Conservation (phyloP, 305 asterid species). For the Solanum hybrid region DNA sequence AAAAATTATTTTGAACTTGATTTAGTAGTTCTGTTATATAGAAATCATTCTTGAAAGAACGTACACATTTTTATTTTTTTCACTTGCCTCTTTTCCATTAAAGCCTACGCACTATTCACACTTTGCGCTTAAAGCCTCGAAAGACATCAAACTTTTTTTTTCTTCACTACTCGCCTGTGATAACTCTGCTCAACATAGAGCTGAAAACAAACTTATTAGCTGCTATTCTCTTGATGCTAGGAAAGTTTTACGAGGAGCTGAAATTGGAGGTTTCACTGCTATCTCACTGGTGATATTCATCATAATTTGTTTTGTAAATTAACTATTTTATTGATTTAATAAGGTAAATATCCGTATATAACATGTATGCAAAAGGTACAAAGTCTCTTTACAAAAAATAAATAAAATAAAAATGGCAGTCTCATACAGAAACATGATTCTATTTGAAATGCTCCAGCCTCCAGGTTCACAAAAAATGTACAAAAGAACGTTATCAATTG, state of each 20-base stretch:
- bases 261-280: not conserved
- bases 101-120: not conserved
- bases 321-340: not conserved
- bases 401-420: not conserved
- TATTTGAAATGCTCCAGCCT: not conserved
- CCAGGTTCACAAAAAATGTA: not conserved
- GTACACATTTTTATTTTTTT: not conserved
- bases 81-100: not conserved
- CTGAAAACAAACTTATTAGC: not conserved
- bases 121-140: not conserved
- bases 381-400: not conserved
- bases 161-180: not conserved
- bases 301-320: not conserved
- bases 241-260: not conserved
- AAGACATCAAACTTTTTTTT: not conserved
- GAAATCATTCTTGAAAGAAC: not conserved
- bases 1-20: not conserved
- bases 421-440: not conserved
- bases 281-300: not conserved
- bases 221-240: not conserved
- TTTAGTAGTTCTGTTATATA: not conserved
- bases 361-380: not conserved
- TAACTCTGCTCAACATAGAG: not conserved
- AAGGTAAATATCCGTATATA: not conserved
- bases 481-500: not conserved